Conservation (phyloP, 108 stramenopile species). For the Fragilaria crotonensis region DNA sequence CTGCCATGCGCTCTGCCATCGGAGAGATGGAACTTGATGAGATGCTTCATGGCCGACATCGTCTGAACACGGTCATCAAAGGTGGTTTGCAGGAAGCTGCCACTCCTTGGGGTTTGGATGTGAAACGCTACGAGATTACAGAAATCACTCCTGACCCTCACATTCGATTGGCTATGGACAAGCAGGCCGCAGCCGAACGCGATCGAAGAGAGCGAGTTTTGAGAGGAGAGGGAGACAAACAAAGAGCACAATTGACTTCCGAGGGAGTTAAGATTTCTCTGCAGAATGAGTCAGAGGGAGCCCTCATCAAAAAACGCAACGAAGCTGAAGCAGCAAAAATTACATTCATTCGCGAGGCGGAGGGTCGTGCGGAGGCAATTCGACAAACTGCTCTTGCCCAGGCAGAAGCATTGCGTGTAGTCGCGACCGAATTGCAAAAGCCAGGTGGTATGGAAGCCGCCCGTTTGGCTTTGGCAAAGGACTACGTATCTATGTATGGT, state of each 20-base stretch:
- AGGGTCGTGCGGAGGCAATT: conserved; percentile 89
- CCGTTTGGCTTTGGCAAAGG: conserved; percentile 80
- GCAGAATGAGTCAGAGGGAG: conserved; percentile 95
- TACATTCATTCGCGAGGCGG: conserved; percentile 77
- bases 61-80: conserved; percentile 87
- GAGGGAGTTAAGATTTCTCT: conserved; percentile 95
- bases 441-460: conserved; percentile 84
- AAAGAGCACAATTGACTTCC: conserved; percentile 79
- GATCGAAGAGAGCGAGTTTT: conserved; percentile 91
- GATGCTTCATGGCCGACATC: conserved; percentile 91
- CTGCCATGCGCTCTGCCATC: conserved; percentile 95
- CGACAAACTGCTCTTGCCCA: conserved; percentile 80
- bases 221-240: conserved; percentile 93
- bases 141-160: conserved; percentile 95
- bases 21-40: conserved; percentile 99
- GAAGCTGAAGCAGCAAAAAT: conserved; percentile 88
- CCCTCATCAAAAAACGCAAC: conserved; percentile 84
- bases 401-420: conserved; percentile 72
- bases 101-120: conserved; percentile 93
- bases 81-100: conserved; percentile 89
- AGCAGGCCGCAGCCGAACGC: conserved; percentile 96
- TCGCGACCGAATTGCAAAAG: conserved; percentile 56
- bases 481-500: conserved; percentile 95
- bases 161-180: conserved; percentile 97
- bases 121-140: conserved; percentile 93